Percentiles rank a stretch among this genome's conserved stretches.
These are phyloP conservation scores for Papiliotrema nemorosa DNA, from an alignment of 1,284 basidiomycete genomes.

Conservation along the genomic window DNA sequence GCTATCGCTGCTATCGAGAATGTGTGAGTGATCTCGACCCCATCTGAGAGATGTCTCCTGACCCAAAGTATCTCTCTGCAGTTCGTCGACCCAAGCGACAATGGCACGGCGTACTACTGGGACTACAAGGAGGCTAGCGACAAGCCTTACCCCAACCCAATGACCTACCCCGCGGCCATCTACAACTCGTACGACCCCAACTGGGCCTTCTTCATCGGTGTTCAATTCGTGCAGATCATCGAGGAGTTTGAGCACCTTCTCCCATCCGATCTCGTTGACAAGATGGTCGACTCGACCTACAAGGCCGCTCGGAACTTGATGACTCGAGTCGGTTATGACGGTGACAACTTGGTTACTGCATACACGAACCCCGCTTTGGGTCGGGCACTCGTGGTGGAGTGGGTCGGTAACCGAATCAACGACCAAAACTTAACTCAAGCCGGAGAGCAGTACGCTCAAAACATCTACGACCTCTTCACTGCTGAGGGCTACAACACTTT, in stretches of 20 bases:
- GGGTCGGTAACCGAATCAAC: constrained; percentile 11
- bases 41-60: too few relatives aligned
- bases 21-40: constrained; percentile 7
- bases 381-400: constrained; percentile 11
- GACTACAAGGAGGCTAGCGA: constrained; percentile 15
- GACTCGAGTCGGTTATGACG: constrained; percentile 17
- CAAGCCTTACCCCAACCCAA: constrained; percentile 11
- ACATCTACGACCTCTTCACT: constrained; percentile 18
- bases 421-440: constrained; percentile 14
- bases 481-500: constrained; percentile 14
- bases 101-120: constrained; percentile 14
- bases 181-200: constrained; percentile 20
- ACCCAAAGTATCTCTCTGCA: constrained; percentile 11
- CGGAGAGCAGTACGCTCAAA: constrained; percentile 12
- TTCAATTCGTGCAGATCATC: constrained; percentile 16
- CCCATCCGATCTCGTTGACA: constrained; percentile 6
- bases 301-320: constrained; percentile 15
- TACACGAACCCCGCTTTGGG: constrained; percentile 17
- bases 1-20: constrained; percentile 15
- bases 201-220: constrained; percentile 17
- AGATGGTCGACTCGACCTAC: constrained; percentile 13
- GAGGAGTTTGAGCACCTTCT: constrained; percentile 16
- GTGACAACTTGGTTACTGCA: constrained; percentile 21
- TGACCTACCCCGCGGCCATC: constrained; percentile 10
- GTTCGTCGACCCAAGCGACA: constrained; percentile 5